These are phyloP conservation scores for Thecaphora frezii DNA, from an alignment of 1,284 basidiomycete species.

Conservation along the genomic window DNA sequence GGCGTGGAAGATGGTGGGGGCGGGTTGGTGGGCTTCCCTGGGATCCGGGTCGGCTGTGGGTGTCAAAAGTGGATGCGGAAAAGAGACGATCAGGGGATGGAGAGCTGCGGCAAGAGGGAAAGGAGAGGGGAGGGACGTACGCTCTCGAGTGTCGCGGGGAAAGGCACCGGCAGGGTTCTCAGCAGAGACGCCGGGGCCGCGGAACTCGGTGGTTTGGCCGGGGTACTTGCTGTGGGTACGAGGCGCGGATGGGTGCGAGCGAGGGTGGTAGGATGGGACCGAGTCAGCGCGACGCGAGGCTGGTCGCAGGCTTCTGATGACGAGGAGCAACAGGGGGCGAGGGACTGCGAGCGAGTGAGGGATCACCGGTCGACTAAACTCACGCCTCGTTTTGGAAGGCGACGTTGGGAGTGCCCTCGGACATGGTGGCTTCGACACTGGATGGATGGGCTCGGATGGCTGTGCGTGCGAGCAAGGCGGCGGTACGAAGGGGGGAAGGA, in stretches of 20 bases:
- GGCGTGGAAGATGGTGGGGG: conserved; percentile 34
- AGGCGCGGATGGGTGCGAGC: neutral
- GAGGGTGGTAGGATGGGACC: no score
- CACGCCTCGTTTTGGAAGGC: conserved; percentile 41
- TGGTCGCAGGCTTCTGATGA: no score
- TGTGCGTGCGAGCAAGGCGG: no score
- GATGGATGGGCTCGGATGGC: no score
- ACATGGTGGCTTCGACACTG: conserved; percentile 8
- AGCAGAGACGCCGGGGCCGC: conserved; percentile 24
- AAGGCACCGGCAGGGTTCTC: conserved; percentile 41
- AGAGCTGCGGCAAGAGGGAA: no score
- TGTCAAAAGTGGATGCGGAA: no score
- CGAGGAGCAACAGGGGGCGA: no score
- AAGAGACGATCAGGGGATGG: no score
- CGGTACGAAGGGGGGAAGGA: no score
- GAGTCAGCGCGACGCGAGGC: no score
- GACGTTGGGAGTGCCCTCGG: conserved; percentile 34
- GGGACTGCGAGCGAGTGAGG: neutral
- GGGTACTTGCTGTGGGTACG: conserved; percentile 21
- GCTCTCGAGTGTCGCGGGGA: conserved; percentile 21
- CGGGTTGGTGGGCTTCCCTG: conserved; percentile 18
- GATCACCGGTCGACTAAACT: no score
- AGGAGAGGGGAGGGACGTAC: conserved; percentile 7
- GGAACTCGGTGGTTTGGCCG: conserved; percentile 21
- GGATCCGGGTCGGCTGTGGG: conserved; percentile 24